A percentile compares a stretch with the other conserved stretches of the same genome.
These are phyloP conservation scores for Sporothrix schenckii DNA, from an alignment of 2,329 filamentous ascomycete genomes.

Conservation along the genomic window DNA sequence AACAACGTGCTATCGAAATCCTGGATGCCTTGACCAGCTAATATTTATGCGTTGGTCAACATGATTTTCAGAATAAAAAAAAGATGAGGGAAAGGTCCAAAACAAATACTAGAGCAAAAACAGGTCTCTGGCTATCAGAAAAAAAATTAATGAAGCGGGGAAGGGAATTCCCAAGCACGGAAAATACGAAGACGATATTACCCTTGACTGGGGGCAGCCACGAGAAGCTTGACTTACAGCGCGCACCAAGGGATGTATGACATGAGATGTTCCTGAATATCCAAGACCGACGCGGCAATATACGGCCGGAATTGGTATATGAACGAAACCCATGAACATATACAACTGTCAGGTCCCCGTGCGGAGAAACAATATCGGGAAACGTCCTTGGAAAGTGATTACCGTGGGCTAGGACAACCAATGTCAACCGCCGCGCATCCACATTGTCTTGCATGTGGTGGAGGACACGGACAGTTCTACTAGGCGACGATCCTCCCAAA, in stretches of 20 bases:
- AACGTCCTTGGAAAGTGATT: background rate
- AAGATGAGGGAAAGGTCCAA: background rate
- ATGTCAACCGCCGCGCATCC: background rate
- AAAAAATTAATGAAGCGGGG: background rate
- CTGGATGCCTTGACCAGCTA: constrained; percentile 2
- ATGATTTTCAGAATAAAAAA: background rate
- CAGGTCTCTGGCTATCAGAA: background rate
- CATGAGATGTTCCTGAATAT: background rate
- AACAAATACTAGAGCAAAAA: constrained; percentile 17
- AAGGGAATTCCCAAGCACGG: background rate
- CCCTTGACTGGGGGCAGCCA: background rate
- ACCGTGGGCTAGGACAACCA: constrained; percentile 6
- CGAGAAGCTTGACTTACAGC: background rate
- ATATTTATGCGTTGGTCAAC: constrained; percentile 8
- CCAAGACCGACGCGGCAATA: constrained; percentile 16
- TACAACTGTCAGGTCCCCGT: background rate
- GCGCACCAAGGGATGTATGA: constrained; percentile 7
- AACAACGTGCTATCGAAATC: background rate
- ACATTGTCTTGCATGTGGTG: too few relatives aligned
- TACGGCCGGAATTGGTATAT: background rate
- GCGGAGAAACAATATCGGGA: constrained; percentile 30
- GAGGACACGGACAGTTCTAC: background rate
- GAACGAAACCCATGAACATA: background rate
- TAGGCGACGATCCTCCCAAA: background rate
- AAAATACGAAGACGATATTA: background rate